Base-by-base conservation (phyloP, 2,329 filamentous ascomycete genomes). In the Parastagonospora nodorum region DNA sequence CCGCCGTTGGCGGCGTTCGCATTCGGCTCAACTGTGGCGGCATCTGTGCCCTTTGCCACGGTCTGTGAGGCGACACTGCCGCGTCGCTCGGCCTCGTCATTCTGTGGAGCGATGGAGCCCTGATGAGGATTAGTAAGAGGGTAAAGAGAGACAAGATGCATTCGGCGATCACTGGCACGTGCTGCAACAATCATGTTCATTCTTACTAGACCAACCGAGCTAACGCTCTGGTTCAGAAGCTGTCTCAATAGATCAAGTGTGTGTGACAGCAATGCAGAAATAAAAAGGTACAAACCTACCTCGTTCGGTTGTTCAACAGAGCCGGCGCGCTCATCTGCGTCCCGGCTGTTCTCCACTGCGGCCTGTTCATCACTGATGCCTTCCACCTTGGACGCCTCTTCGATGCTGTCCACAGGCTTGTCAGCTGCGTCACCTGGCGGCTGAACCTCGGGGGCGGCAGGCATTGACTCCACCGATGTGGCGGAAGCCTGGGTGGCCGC, bases 401-500 rank as follows among this genome's bases (percentile, higher is more conserved):
- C 68, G 29, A 71, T 52, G 30, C 63, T 70, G 42, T 69, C 63
- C 29, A 67, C 51, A n/a, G 62, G 61, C 42, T 63, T 64, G 16
- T 71, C 68, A 38, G 59, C 45, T 35, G 55, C 44, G 11, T 67
- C 61, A 29, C 32, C 51, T n/a, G 51, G 45, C 28, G 57, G 51
- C 43, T 60, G 60, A 24, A 52, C 58, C 19, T 67, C 71, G 12
- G 57, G 46, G 16, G 63, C 51, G 35, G 52, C 60, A 19, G 59
- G 48, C 31, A 55, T 60, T 8, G 46, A 48, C 19, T 66, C 66
- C 16, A 54, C 60, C 35, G 57, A 57, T 11, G 68, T 65, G 14
- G 69, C 66, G 41, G 66, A 55, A 10, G 58, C 63, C 51, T 69
- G 64, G 16, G 67, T 59, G 5, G 71, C 66, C 24, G 58, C 61